phyloP scores from a whole-genome alignment of 1,284 basidiomycete species.

The Tilletia indica region DNA sequence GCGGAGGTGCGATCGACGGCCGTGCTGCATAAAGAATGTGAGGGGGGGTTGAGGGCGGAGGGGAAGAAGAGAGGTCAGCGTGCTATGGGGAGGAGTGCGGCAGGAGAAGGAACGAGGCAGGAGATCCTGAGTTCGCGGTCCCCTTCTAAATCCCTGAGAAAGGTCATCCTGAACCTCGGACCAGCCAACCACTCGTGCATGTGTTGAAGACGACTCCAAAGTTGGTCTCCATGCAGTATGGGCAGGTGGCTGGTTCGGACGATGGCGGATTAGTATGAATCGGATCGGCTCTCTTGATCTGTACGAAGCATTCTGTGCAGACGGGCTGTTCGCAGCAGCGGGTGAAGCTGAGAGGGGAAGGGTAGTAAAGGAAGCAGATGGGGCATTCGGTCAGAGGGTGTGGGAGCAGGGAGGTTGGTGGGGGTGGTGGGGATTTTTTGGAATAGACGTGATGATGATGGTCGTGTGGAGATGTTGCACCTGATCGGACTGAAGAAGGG shows the following conservation, averaged over 20 bases:
- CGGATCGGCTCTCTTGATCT: conserved; percentile 94
- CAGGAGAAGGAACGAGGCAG: no score
- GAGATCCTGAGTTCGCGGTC: no score
- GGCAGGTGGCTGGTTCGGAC: conserved; percentile 71
- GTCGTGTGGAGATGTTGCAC: background rate
- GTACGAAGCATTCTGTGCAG: conserved; percentile 98
- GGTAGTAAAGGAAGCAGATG: conserved; percentile 80
- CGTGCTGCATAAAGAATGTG: no score
- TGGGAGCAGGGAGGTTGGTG: conserved; percentile 66
- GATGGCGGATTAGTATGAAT: conserved; percentile 43
- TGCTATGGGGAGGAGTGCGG: no score
- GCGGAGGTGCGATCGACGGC: no score
- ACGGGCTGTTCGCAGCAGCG: conserved; percentile 97
- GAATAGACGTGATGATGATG: no score
- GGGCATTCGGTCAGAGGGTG: conserved; percentile 90
- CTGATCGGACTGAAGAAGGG: background rate
- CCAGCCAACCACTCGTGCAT: no score
- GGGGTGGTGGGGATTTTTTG: background rate
- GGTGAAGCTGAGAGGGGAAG: conserved; percentile 72
- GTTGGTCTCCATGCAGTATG: conserved; percentile 93
- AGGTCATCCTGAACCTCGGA: conserved; percentile 64
- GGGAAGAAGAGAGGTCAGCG: no score
- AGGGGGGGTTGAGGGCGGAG: no score
- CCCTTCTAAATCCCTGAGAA: no score
- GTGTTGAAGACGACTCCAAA: conserved; percentile 94